Conservation (phyloP, 2,329 filamentous ascomycete species). For the Calonectria pseudoreteaudii region DNA sequence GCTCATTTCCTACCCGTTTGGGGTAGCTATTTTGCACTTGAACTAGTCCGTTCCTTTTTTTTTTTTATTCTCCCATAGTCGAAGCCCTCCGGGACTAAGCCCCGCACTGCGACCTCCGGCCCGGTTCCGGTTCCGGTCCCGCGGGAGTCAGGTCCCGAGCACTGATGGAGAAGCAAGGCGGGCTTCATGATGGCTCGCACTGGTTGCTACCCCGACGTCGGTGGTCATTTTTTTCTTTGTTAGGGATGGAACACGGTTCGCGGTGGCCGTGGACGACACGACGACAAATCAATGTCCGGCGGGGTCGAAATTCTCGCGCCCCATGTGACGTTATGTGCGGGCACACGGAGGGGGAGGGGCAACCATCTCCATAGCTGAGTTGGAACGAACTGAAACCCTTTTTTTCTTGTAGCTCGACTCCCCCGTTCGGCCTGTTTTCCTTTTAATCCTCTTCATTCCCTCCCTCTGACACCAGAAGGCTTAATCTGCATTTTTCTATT, state of each 20-base stretch:
- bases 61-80: neutral
- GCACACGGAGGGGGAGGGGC: neutral
- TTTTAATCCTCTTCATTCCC: neutral
- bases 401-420: conserved; percentile 15
- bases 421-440: conserved; percentile 8
- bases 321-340: conserved; percentile 40
- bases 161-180: conserved; percentile 6
- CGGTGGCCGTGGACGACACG: neutral
- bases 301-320: conserved; percentile 34
- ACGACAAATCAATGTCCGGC: conserved; percentile 22
- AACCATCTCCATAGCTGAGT: conserved; percentile 24
- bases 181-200: conserved; percentile 19
- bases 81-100: conserved; percentile 15
- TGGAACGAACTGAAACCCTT: conserved; percentile 17
- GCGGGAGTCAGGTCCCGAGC: conserved; percentile 22
- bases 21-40: conserved; percentile 6
- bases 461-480: neutral
- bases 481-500: conserved; percentile 26
- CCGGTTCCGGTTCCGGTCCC: conserved; percentile 42
- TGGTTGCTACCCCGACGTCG: conserved; percentile 33
- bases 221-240: neutral
- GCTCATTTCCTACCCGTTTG: neutral
- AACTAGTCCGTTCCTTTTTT: conserved; percentile 3
- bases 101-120: conserved; percentile 24
- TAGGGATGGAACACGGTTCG: conserved; percentile 7